Conservation (phyloP, 2,329 filamentous ascomycete genomes). For the Fonsecaea multimorphosa region DNA sequence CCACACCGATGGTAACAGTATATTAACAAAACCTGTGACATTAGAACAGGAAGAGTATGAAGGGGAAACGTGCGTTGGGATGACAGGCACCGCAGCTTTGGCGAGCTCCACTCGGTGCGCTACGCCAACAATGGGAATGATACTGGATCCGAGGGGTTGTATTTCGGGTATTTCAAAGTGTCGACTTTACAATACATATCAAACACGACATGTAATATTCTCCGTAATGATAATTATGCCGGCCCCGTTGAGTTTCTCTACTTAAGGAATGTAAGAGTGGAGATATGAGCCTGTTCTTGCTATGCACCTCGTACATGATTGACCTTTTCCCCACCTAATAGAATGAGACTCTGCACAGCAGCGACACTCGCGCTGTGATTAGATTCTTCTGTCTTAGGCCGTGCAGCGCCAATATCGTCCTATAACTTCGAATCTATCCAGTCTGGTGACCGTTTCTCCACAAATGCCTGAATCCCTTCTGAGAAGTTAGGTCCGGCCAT, state of each 20-base stretch:
- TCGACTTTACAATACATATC: neutral
- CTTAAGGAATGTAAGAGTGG: neutral
- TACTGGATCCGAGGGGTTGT: neutral
- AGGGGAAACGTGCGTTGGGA: neutral
- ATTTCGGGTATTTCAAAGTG: neutral
- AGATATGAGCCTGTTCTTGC: neutral
- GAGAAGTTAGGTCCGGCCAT: conserved; percentile 66
- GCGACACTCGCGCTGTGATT: neutral
- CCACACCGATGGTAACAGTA: neutral
- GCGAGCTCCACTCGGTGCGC: neutral
- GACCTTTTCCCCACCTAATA: neutral
- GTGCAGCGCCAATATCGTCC: neutral
- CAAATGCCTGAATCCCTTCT: conserved; percentile 76
- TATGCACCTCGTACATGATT: conserved; percentile 1
- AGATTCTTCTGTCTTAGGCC: conserved; percentile 39
- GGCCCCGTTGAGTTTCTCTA: neutral
- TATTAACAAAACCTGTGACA: neutral
- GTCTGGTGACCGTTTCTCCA: conserved; percentile 72
- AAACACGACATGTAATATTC: neutral
- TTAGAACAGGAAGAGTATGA: conserved; percentile 2
- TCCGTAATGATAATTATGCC: neutral
- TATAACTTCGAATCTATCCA: conserved; percentile 62
- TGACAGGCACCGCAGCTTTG: neutral
- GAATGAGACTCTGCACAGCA: neutral
- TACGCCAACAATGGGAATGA: neutral